phyloP scores from a whole-genome alignment of 2,329 filamentous ascomycete species.

The Penicillium sp. region DNA sequence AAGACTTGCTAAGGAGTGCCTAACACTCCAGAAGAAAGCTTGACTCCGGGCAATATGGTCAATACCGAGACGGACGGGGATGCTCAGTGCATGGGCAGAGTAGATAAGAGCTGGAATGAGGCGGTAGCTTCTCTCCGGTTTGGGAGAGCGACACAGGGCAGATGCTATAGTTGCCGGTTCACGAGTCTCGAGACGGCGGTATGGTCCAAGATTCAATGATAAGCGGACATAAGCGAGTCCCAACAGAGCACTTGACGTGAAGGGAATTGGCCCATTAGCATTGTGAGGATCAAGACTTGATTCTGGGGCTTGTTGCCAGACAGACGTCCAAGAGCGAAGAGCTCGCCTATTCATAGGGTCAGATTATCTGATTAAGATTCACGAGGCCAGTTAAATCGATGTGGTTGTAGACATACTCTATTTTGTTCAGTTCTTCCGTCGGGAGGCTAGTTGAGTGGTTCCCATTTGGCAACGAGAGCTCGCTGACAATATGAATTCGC shows the following conservation, averaged over 20 bases:
- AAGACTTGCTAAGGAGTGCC: constrained; percentile 41
- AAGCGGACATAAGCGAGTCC: constrained; percentile 40
- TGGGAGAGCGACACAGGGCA: constrained; percentile 62
- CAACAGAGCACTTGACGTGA: constrained; percentile 39
- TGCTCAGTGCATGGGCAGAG: constrained; percentile 68
- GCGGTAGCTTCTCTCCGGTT: constrained; percentile 61
- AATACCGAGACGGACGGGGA: constrained; percentile 48
- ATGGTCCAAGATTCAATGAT: constrained; percentile 59
- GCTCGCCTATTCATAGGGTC: constrained; percentile 30
- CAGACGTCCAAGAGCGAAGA: constrained; percentile 41
- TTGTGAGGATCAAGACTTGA: constrained; percentile 42
- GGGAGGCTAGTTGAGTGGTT: constrained; percentile 37
- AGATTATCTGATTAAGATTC: not conserved
- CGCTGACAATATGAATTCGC: constrained; percentile 57
- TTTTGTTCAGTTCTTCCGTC: constrained; percentile 40
- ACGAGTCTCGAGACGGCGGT: constrained; percentile 65
- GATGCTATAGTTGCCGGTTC: constrained; percentile 65
- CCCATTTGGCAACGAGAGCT: constrained; percentile 37
- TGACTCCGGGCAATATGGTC: constrained; percentile 43
- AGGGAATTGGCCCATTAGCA: constrained; percentile 40
- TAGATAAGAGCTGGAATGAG: constrained; percentile 68
- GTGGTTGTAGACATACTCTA: constrained; percentile 31
- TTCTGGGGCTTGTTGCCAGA: constrained; percentile 43
- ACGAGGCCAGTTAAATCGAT: no score
- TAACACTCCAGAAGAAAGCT: constrained; percentile 44